These are phyloP conservation scores for Neurospora terricola DNA, from an alignment of 495 filamentous ascomycete genomes.

Conservation along the genomic window DNA sequence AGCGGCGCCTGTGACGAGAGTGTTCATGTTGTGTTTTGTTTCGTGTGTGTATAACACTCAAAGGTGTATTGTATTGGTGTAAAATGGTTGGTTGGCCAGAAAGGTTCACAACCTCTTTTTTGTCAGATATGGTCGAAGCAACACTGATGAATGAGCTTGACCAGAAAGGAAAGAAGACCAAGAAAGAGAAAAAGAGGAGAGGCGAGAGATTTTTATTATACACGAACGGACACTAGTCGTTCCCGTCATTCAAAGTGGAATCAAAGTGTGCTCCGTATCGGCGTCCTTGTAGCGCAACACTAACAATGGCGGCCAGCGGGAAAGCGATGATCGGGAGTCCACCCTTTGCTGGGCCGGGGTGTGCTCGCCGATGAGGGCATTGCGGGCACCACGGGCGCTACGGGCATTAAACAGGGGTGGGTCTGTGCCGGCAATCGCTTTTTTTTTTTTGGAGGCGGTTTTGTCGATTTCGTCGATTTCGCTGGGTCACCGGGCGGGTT, in stretches of 20 bases:
- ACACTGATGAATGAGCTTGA: background rate
- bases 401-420: background rate
- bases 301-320: background rate
- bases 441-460: background rate
- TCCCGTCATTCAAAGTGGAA: background rate
- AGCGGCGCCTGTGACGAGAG: conserved; percentile 33
- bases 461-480: background rate
- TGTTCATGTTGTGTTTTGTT: conserved; percentile 10
- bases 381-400: background rate
- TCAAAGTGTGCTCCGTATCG: background rate
- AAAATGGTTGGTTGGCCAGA: background rate
- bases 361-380: background rate
- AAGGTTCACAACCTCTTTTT: background rate
- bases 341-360: background rate
- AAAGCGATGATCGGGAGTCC: background rate
- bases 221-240: background rate
- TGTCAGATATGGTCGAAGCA: background rate
- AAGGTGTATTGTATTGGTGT: background rate
- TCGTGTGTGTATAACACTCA: background rate
- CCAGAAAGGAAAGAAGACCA: background rate
- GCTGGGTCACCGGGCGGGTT: background rate
- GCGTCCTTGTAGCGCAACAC: background rate
- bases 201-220: background rate
- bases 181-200: background rate
- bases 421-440: background rate